These are phyloP conservation scores for Penicillium crystallinum DNA, from an alignment of 495 filamentous ascomycete genomes.

Conservation along the genomic window DNA sequence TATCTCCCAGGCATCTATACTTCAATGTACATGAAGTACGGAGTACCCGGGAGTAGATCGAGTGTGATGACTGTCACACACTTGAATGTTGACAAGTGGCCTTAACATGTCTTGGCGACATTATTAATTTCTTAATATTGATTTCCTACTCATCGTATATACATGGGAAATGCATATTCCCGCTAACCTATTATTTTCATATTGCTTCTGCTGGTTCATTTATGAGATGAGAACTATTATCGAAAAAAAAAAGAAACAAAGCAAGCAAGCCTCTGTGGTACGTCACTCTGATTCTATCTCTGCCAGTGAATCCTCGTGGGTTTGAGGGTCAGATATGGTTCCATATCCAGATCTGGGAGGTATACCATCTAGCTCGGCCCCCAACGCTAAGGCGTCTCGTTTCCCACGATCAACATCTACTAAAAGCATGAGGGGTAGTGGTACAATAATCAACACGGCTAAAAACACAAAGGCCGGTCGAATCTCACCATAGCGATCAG, in stretches of 20 bases:
- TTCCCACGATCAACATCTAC: conserved; percentile 89
- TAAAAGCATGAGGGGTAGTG: conserved; percentile 75
- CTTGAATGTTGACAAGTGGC: conserved; percentile 4
- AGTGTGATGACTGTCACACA: not conserved
- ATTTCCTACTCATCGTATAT: too few relatives aligned
- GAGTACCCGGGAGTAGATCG: too few relatives aligned
- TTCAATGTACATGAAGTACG: too few relatives aligned
- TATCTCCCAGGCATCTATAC: too few relatives aligned
- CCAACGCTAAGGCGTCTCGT: conserved; percentile 67
- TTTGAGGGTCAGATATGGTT: conserved; percentile 9
- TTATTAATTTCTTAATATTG: too few relatives aligned
- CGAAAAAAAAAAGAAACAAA: not conserved
- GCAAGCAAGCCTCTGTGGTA: not conserved
- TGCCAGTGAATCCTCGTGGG: not conserved
- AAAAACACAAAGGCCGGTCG: conserved; percentile 91
- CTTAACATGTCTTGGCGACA: not conserved
- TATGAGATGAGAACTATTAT: not conserved
- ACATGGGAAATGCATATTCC: not conserved
- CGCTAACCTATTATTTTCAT: not conserved
- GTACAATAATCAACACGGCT: conserved; percentile 73
- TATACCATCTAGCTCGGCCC: conserved; percentile 54
- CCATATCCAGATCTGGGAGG: conserved; percentile 20
- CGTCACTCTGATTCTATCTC: too few relatives aligned
- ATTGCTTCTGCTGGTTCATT: not conserved
- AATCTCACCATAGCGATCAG: conserved; percentile 84